Evolutionary conservation across 371 early-diverging fungal genomes (phyloP).

Genomic region (Apophysomyces variabilis): DNA sequence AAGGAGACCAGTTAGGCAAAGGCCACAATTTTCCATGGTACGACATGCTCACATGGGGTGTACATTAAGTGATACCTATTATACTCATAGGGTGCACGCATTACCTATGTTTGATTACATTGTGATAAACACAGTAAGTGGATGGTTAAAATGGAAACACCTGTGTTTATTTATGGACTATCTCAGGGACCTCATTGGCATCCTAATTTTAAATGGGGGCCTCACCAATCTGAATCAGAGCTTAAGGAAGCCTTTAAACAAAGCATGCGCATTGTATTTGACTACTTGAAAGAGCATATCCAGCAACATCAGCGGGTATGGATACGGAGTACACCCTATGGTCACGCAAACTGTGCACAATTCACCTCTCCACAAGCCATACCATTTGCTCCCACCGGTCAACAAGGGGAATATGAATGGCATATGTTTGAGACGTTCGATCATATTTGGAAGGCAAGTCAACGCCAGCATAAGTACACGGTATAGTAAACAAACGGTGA

Average conservation of each 20-base stretch:
- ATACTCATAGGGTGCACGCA: conserved; percentile 41
- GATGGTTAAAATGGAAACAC: background rate
- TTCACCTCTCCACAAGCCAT: conserved; percentile 33
- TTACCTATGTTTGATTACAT: conserved; percentile 43
- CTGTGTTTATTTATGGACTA: background rate
- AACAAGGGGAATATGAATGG: conserved; percentile 51
- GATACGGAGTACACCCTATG: conserved; percentile 53
- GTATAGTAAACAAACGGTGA: background rate
- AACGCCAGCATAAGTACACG: background rate
- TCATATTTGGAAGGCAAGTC: conserved; percentile 39
- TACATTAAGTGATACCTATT: background rate
- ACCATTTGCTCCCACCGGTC: conserved; percentile 38
- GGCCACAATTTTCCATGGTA: conserved; percentile 55
- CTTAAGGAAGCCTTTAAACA: conserved; percentile 39
- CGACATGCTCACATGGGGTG: background rate
- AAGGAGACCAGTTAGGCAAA: conserved; percentile 42
- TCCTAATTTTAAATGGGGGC: conserved; percentile 41
- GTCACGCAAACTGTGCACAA: conserved; percentile 47
- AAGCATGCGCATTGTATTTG: conserved; percentile 34
- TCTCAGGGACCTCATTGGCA: conserved; percentile 54
- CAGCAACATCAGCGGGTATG: conserved; percentile 43
- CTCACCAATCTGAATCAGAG: conserved; percentile 36
- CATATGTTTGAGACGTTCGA: conserved; percentile 48
- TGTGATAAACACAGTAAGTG: conserved; percentile 47
- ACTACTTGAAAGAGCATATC: conserved; percentile 31